Percentiles rank a stretch among this genome's conserved stretches.
phyloP scores from a whole-genome alignment of 768 basidiomycete genomes.

The Russula earlei region DNA sequence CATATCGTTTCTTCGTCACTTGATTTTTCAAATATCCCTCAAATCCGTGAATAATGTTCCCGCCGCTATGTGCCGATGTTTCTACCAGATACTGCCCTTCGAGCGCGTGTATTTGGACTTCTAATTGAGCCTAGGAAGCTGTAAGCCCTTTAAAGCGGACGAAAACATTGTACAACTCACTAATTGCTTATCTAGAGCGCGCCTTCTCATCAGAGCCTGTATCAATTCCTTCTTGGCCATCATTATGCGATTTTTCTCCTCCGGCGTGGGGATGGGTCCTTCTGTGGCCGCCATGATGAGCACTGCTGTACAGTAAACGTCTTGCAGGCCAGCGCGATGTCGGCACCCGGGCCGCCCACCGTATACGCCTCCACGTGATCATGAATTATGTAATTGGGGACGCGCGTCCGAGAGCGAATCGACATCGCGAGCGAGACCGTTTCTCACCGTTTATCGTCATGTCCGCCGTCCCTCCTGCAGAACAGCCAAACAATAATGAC shows the following conservation, averaged over 20 bases:
- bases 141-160: not conserved
- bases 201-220: slow-evolving; percentile 65
- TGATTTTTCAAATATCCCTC: slow-evolving; percentile 81
- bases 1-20: slow-evolving; percentile 58
- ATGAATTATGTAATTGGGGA: slow-evolving; percentile 2
- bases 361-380: not conserved
- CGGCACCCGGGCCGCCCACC: not conserved
- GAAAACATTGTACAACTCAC: slow-evolving; percentile 33
- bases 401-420: slow-evolving; percentile 11
- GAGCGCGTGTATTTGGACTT: slow-evolving; percentile 68
- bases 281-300: slow-evolving; percentile 29
- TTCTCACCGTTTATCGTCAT: slow-evolving; percentile 1
- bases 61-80: slow-evolving; percentile 65
- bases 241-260: slow-evolving; percentile 66
- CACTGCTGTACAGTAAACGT: not conserved
- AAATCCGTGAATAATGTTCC: slow-evolving; percentile 83
- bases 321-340: not conserved
- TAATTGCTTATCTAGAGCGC: slow-evolving; percentile 66
- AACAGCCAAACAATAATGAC: slow-evolving; percentile 7
- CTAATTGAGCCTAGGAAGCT: slow-evolving; percentile 55
- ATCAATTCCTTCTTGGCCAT: slow-evolving; percentile 64
- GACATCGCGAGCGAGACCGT: not conserved
- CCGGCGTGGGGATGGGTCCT: slow-evolving; percentile 37
- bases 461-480: slow-evolving; percentile 12
- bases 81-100: slow-evolving; percentile 72